A percentile compares a stretch with the other conserved stretches of the same genome.
Conservation (phyloP, 164 flowering plant species). For the Vitis vinifera region DNA sequence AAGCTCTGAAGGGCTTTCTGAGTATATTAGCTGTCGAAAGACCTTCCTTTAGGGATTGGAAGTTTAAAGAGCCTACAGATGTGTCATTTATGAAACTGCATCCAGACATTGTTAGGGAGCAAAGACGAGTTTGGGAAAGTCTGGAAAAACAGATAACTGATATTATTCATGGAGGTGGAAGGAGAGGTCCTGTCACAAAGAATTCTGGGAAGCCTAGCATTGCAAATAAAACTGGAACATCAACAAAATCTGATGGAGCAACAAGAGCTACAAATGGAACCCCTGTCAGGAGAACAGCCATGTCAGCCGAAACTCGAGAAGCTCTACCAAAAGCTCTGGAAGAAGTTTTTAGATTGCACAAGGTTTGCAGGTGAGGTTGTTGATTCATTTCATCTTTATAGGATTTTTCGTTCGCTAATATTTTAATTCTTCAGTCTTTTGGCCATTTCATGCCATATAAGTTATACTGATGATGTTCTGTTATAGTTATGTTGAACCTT, state of each 20-base stretch:
- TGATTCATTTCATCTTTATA: not conserved
- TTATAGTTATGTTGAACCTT: too few relatives aligned
- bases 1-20: slow-evolving; percentile 22
- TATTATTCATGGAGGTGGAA: slow-evolving; percentile 10
- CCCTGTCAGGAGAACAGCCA: slow-evolving; percentile 18
- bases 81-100: slow-evolving; percentile 43
- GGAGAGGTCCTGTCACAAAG: slow-evolving; percentile 16
- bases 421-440: too few relatives aligned
- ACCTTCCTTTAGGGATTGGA: slow-evolving; percentile 52
- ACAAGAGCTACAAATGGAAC: slow-evolving; percentile 22
- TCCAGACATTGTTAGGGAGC: slow-evolving; percentile 55
- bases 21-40: slow-evolving; percentile 52
- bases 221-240: slow-evolving; percentile 11
- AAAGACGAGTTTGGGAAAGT: slow-evolving; percentile 38
- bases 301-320: slow-evolving; percentile 69
- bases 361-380: slow-evolving; percentile 72
- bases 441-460: too few relatives aligned
- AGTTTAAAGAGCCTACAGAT: slow-evolving; percentile 63
- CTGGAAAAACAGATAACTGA: slow-evolving; percentile 23
- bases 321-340: slow-evolving; percentile 59
- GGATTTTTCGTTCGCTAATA: not conserved
- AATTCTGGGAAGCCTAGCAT: slow-evolving; percentile 19
- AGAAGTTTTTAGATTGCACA: slow-evolving; percentile 51
- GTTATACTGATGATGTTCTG: too few relatives aligned
- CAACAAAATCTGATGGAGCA: slow-evolving; percentile 24